These are phyloP conservation scores for Pichia kudriavzevii DNA, from an alignment of 1,139 yeast genomes.

Conservation along the genomic window DNA sequence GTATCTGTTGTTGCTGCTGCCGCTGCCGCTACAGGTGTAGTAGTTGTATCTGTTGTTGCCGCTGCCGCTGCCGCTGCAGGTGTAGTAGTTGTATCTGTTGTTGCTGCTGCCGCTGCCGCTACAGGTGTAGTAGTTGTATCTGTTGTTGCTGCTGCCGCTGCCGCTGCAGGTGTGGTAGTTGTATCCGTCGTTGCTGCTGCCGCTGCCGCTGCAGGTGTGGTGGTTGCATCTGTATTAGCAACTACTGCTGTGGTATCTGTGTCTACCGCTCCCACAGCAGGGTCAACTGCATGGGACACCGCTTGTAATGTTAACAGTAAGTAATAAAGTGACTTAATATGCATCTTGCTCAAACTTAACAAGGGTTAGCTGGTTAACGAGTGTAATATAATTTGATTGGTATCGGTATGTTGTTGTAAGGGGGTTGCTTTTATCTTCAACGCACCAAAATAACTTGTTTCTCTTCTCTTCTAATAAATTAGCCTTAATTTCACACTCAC, in stretches of 20 bases:
- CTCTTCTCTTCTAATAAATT: no score
- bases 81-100: slow-evolving; percentile 1
- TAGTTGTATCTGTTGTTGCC: no score
- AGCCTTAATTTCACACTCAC: no score
- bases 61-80: slow-evolving; percentile 1
- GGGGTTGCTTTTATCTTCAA: no score
- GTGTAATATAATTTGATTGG: no score
- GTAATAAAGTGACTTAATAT: not conserved
- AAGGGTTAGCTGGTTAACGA: no score
- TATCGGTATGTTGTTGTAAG: no score
- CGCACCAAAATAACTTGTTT: no score
- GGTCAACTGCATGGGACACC: not conserved
- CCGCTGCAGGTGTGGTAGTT: slow-evolving; percentile 1
- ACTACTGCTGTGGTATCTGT: slow-evolving; percentile 2
- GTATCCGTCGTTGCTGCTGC: slow-evolving; percentile 1
- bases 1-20: slow-evolving; percentile 2
- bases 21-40: slow-evolving; percentile 1
- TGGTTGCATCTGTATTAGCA: not conserved
- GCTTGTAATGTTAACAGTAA: not conserved
- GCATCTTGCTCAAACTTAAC: not conserved
- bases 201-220: slow-evolving; percentile 1
- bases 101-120: slow-evolving; percentile 5
- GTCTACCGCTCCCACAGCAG: not conserved
- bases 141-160: slow-evolving; percentile 2
- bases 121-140: slow-evolving; percentile 1